A percentile compares a stretch with the other conserved stretches of the same genome.
Conservation (phyloP, 2,329 filamentous ascomycete species). For the Colletotrichum melonis region DNA sequence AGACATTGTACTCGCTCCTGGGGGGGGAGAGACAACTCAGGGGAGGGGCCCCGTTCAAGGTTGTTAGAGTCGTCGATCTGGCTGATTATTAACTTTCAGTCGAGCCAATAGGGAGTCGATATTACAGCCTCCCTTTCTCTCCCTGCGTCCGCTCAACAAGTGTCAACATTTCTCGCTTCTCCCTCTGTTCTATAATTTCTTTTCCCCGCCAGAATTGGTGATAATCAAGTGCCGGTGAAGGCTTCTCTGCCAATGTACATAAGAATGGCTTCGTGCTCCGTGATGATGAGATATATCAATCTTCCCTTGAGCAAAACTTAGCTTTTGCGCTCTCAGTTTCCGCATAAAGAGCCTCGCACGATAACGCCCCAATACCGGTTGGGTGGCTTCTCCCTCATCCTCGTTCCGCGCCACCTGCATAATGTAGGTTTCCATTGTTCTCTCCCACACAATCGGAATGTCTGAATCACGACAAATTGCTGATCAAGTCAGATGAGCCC, state of each 20-base stretch:
- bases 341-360: neutral
- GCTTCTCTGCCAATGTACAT: neutral
- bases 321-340: neutral
- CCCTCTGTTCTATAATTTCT: neutral
- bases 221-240: neutral
- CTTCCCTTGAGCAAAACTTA: neutral
- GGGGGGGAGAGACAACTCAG: neutral
- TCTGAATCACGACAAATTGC: slow-evolving; percentile 29
- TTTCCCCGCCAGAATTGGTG: neutral
- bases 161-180: slow-evolving; percentile 19
- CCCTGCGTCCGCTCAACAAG: slow-evolving; percentile 34
- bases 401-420: neutral
- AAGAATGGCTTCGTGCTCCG: neutral
- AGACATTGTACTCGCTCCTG: slow-evolving; percentile 20
- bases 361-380: neutral
- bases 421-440: neutral
- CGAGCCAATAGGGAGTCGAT: neutral
- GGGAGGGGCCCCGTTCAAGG: neutral
- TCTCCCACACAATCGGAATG: slow-evolving; percentile 17
- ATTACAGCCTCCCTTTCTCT: slow-evolving; percentile 28
- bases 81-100: slow-evolving; percentile 3
- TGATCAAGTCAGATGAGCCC: slow-evolving; percentile 31
- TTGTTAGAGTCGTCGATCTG: slow-evolving; percentile 14
- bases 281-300: neutral
- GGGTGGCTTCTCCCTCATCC: neutral